Conservation (phyloP, 2,329 filamentous ascomycete genomes). For the Tolypocladium endophyticum region DNA sequence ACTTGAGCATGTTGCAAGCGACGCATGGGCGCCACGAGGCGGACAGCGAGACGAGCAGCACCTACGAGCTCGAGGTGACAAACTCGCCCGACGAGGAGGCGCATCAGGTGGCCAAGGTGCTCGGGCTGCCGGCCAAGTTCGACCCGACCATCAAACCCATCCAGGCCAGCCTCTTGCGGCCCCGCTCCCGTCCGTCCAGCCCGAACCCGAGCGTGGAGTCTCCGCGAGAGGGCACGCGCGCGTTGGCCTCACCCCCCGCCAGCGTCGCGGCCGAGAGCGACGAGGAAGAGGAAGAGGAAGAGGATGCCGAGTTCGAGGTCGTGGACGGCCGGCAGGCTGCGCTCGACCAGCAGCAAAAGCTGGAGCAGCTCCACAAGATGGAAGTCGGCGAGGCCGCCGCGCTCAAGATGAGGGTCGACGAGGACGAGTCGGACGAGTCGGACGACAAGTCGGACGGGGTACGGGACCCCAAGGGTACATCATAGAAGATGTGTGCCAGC, state of each 20-base stretch:
- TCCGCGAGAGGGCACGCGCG: constrained; percentile 7
- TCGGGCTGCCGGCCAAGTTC: constrained; percentile 51
- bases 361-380: constrained; percentile 46
- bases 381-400: constrained; percentile 48
- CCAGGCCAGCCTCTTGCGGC: constrained; percentile 16
- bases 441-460: constrained; percentile 14
- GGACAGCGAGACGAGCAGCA: constrained; percentile 40
- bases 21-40: constrained; percentile 46
- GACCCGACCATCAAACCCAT: constrained; percentile 54
- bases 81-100: constrained; percentile 52
- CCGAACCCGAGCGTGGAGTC: constrained; percentile 6
- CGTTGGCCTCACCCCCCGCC: constrained; percentile 14
- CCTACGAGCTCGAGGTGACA: constrained; percentile 43
- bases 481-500: constrained; percentile 18
- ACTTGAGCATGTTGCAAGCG: constrained; percentile 65
- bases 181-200: constrained; percentile 10
- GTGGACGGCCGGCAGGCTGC: constrained; percentile 30
- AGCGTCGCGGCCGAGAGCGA: constrained; percentile 29
- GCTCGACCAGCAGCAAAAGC: constrained; percentile 35
- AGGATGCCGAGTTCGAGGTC: constrained; percentile 33
- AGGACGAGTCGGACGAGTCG: constrained; percentile 27
- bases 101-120: constrained; percentile 51
- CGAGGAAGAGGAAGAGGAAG: constrained; percentile 28
- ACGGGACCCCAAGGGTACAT: constrained; percentile 14
- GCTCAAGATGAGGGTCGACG: constrained; percentile 27